These are phyloP conservation scores for Oryza meyeriana DNA, from an alignment of 176 grass and related monocot genomes.

Conservation along the genomic window DNA sequence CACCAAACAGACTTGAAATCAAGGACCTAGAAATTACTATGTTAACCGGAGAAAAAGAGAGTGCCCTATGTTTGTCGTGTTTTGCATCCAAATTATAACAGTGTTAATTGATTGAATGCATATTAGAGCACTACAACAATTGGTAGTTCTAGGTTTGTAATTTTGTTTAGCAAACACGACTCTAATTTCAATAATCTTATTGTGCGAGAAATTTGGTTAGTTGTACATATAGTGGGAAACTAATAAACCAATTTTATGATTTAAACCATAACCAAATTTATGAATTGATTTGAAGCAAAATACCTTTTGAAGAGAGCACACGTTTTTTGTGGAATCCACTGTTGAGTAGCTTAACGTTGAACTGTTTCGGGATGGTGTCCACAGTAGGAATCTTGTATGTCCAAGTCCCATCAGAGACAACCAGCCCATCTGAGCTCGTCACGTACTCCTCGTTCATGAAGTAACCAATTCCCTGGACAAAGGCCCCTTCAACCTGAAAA, in stretches of 20 bases:
- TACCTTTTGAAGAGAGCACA: slow-evolving; percentile 96
- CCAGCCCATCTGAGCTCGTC: slow-evolving; percentile 66
- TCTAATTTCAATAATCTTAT: background rate
- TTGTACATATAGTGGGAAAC: background rate
- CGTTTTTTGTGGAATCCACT: slow-evolving; percentile 87
- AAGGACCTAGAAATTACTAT: background rate
- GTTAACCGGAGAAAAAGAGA: background rate
- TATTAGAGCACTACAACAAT: background rate
- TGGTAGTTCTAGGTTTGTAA: background rate
- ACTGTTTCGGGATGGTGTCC: slow-evolving; percentile 84
- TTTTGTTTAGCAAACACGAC: background rate
- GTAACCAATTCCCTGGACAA: slow-evolving; percentile 92
- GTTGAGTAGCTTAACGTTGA: slow-evolving; percentile 83
- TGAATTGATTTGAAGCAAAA: background rate
- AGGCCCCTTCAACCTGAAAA: slow-evolving; percentile 89
- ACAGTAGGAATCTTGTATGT: slow-evolving; percentile 93
- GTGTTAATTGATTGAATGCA: background rate
- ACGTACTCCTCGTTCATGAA: slow-evolving; percentile 83
- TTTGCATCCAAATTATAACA: background rate
- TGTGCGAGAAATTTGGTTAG: background rate
- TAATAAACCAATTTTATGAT: background rate
- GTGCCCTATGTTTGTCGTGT: background rate
- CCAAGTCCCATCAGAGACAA: slow-evolving; percentile 86
- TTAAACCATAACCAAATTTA: background rate
- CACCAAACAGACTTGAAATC: background rate